These are phyloP conservation scores for Stenocarpella maydis DNA, from an alignment of 2,329 filamentous ascomycete genomes.

Conservation along the genomic window DNA sequence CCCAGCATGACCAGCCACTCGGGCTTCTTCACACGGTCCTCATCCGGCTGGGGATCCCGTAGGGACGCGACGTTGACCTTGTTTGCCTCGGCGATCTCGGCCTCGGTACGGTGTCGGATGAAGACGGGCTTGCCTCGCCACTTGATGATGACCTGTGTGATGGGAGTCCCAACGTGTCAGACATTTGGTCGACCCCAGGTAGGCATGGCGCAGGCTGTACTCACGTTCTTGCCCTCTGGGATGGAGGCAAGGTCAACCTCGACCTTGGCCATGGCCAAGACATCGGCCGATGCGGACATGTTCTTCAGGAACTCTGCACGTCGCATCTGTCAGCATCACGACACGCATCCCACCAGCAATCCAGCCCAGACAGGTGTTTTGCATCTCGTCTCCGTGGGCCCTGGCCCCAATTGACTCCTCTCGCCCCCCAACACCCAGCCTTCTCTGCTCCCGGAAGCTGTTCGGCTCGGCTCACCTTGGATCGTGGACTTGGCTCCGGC, in stretches of 20 bases:
- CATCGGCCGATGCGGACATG: constrained; percentile 99
- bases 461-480: constrained; percentile 76
- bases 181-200: neutral
- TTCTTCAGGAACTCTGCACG: constrained; percentile 95
- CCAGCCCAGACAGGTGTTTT: neutral
- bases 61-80: constrained; percentile 82
- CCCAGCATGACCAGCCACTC: constrained; percentile 99
- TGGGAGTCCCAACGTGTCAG: constrained; percentile 3
- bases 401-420: constrained; percentile 20
- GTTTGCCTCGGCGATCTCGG: constrained; percentile 96
- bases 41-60: constrained; percentile 90
- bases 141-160: constrained; percentile 90
- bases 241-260: constrained; percentile 93
- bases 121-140: constrained; percentile 99
- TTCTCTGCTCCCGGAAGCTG: constrained; percentile 10
- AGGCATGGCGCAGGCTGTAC: constrained; percentile 46
- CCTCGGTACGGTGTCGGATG: constrained; percentile 94
- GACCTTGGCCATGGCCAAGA: constrained; percentile 99
- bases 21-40: constrained; percentile 95
- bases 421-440: neutral
- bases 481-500: constrained; percentile 97
- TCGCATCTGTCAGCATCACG: constrained; percentile 25
- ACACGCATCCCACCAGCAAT: neutral
- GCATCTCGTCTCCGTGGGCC: neutral
- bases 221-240: constrained; percentile 98